These are phyloP conservation scores for Claviceps monticola DNA, from an alignment of 2,329 filamentous ascomycete genomes.

Conservation along the genomic window DNA sequence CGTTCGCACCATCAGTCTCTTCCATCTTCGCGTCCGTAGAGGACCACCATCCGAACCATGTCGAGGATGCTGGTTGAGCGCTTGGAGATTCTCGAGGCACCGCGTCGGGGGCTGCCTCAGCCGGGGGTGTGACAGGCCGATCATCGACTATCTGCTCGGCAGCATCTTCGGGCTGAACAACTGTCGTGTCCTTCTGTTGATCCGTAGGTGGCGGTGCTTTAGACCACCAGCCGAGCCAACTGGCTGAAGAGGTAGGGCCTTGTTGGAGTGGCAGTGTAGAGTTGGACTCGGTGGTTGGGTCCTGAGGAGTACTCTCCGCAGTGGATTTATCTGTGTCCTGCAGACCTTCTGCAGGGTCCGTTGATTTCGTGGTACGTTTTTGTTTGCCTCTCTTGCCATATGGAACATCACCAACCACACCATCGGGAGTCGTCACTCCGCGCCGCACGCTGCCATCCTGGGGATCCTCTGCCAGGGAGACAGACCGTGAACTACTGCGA, in stretches of 20 bases:
- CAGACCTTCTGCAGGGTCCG: neutral
- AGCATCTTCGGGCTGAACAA: neutral
- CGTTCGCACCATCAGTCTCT: conserved; percentile 1
- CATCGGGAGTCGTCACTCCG: neutral
- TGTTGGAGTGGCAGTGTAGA: conserved; percentile 3
- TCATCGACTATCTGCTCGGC: conserved; percentile 7
- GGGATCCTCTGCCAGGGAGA: conserved; percentile 13
- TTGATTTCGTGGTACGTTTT: neutral
- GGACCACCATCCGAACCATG: conserved; percentile 30
- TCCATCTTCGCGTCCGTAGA: conserved; percentile 7
- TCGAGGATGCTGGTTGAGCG: conserved; percentile 10
- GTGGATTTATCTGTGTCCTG: neutral
- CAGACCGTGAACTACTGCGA: conserved; percentile 12
- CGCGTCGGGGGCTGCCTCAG: conserved; percentile 10
- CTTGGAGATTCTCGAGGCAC: conserved; percentile 7
- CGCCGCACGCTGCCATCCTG: conserved; percentile 10
- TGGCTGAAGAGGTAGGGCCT: conserved; percentile 21
- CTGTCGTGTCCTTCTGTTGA: conserved; percentile 9
- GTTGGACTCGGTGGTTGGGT: neutral
- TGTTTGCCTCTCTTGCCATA: neutral
- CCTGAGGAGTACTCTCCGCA: neutral
- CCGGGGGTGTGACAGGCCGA: conserved; percentile 12
- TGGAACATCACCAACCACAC: neutral
- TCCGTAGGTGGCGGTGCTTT: conserved; percentile 13
- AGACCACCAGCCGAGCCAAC: conserved; percentile 43